Percentiles rank a stretch among this genome's conserved stretches.
phyloP scores from a whole-genome alignment of 2,329 filamentous ascomycete genomes.

The Elsinoe australis region DNA sequence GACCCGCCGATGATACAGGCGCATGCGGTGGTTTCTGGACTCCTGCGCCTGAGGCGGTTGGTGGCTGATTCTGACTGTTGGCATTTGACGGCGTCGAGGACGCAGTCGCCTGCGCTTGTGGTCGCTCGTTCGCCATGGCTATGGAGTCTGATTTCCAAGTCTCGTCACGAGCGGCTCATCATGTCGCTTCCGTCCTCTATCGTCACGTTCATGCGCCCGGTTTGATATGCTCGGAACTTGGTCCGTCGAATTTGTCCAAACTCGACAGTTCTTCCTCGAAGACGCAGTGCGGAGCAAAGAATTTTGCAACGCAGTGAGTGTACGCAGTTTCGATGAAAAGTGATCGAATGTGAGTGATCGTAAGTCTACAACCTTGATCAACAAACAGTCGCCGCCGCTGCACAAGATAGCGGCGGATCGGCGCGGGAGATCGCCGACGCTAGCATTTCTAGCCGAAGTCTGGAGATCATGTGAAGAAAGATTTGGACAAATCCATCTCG shows the following conservation, averaged over 20 bases:
- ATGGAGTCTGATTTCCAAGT: background rate
- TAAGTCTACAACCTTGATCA: background rate
- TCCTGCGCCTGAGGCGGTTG: background rate
- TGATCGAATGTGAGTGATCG: too few relatives aligned
- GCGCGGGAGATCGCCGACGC: conserved; percentile 9
- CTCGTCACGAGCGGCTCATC: too few relatives aligned
- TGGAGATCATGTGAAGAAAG: background rate
- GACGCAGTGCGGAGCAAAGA: too few relatives aligned
- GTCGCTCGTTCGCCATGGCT: conserved; percentile 6
- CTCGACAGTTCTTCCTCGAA: too few relatives aligned
- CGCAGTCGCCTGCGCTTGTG: background rate
- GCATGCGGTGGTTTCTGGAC: conserved; percentile 1
- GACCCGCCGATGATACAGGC: conserved; percentile 4
- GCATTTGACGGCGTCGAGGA: background rate
- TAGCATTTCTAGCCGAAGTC: background rate
- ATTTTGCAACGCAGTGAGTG: too few relatives aligned
- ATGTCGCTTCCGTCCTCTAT: background rate
- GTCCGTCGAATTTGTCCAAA: too few relatives aligned
- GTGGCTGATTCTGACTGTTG: conserved; percentile 5
- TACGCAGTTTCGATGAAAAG: too few relatives aligned
- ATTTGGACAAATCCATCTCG: background rate
- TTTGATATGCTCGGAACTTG: too few relatives aligned
- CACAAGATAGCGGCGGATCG: background rate
- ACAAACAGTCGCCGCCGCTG: too few relatives aligned
- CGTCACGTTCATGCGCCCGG: background rate